These are phyloP conservation scores for Haplosporangium sp. DNA, from an alignment of 371 early-diverging fungal species.

Conservation along the genomic window DNA sequence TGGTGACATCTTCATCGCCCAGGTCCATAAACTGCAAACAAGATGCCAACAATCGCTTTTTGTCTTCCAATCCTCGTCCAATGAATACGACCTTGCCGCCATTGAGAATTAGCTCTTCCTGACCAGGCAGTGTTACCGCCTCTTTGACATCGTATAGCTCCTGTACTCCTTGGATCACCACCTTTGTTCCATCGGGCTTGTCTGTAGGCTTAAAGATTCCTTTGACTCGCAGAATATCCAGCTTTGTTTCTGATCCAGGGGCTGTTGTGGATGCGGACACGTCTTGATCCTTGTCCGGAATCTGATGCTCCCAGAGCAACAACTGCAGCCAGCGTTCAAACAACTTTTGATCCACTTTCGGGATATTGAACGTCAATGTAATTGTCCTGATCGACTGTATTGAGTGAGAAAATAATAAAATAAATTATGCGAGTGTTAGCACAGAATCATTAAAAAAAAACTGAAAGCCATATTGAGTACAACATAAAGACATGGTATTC, in stretches of 20 bases:
- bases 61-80: slow-evolving; percentile 48
- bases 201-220: slow-evolving; percentile 74
- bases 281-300: slow-evolving; percentile 56
- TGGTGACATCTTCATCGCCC: slow-evolving; percentile 7
- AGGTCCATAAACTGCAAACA: slow-evolving; percentile 28
- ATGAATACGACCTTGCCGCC: slow-evolving; percentile 52
- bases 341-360: slow-evolving; percentile 32
- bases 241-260: neutral
- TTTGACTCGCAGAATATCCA: slow-evolving; percentile 86
- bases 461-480: too few relatives aligned
- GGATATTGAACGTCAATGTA: slow-evolving; percentile 54
- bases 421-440: neutral
- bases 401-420: neutral
- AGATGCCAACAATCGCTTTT: slow-evolving; percentile 17
- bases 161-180: slow-evolving; percentile 91
- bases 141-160: slow-evolving; percentile 91
- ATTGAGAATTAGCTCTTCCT: slow-evolving; percentile 18
- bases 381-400: slow-evolving; percentile 64
- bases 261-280: slow-evolving; percentile 12
- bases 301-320: slow-evolving; percentile 86
- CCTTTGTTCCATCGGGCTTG: slow-evolving; percentile 56
- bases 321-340: slow-evolving; percentile 92
- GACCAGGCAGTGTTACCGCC: slow-evolving; percentile 5
- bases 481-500: neutral
- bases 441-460: slow-evolving; percentile 1